Evolutionary conservation across 805 yeast species (phyloP).

Genomic region (Ogataea allantospora): DNA sequence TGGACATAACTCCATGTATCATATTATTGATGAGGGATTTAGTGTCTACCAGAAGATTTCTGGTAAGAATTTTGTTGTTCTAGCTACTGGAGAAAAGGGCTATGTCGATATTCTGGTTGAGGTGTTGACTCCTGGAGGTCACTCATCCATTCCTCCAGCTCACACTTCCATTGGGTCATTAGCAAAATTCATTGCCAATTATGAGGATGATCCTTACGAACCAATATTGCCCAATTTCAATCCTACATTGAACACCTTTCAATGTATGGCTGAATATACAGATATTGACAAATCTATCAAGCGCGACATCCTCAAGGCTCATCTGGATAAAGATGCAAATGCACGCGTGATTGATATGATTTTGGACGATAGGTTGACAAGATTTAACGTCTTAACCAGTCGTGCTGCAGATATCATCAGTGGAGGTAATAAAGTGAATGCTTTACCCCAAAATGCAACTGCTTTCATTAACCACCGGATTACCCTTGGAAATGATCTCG

Average conservation of each 20-base stretch:
- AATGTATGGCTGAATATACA: conserved; percentile 61
- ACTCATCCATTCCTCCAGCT: conserved; percentile 58
- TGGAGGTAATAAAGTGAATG: conserved; percentile 77
- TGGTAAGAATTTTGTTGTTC: conserved; percentile 41
- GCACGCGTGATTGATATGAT: conserved; percentile 26
- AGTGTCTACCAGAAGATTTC: conserved; percentile 32
- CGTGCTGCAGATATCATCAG: conserved; percentile 65
- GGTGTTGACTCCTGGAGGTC: conserved; percentile 55
- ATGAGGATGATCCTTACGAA: conserved; percentile 58
- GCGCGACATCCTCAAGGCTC: conserved; percentile 38
- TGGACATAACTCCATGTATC: conserved; percentile 59
- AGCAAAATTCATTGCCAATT: conserved; percentile 50
- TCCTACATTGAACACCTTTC: conserved; percentile 57
- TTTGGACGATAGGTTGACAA: conserved; percentile 11
- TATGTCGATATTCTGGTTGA: conserved; percentile 43
- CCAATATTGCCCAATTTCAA: conserved; percentile 48
- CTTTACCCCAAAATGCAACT: conserved; percentile 64
- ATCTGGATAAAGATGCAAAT: conserved; percentile 36
- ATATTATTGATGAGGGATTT: conserved; percentile 58
- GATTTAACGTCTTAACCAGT: conserved; percentile 53
- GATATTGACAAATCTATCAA: conserved; percentile 29
- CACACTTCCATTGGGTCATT: conserved; percentile 79
- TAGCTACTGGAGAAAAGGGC: conserved; percentile 50
- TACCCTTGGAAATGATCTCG: conserved; percentile 50
- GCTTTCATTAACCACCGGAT: conserved; percentile 64